Base-by-base conservation (phyloP, 73 alveolate species). In the Paramecium biaurelia region DNA sequence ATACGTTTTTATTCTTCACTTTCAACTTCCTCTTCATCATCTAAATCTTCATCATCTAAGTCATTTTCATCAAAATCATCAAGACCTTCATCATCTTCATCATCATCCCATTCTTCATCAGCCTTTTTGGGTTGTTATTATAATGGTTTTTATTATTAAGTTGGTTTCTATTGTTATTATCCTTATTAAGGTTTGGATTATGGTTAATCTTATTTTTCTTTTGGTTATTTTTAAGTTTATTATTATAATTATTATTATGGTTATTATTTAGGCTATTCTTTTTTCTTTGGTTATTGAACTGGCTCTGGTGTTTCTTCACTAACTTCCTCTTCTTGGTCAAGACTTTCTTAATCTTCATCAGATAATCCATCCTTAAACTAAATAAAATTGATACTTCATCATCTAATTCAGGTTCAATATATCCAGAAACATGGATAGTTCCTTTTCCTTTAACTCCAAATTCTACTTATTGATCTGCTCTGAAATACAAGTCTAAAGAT, bases 361-460 rank as follows among this genome's bases (percentile, higher is more conserved):
- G 70, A 92, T 38, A 68, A 56, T 15, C 23, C 59, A 14, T 47
- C 59, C 59, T 47, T 47, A 12, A 1, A 9, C 1, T 47, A 47
- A 47, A 47, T 47, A 14, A 47, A 47, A n/a, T 14, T 47, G 8
- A 47, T 47, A 47, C 59, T 47, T 47, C 41, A 30, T 86, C 85
- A 30, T 92, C 97, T 58, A 92, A 70, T 23, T 94, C 92, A 18
- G 97, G 97, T 70, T 95, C 97, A 57, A 92, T 85, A 92, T 92
- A 95, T 15, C 97, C 97, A 23, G 93, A 56, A 37, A 95, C 85
- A 84, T 95, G 97, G 67, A 95, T 93, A 30, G 92, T 94, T 43
- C 93, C 92, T 45, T 70, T 76, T 37, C 97, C 97, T 68, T 90
- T 70, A 30, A 93, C 92, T 28, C 92, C 87, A 32, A 95, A 53